A percentile compares a stretch with the other conserved stretches of the same genome.
Evolutionary conservation across 768 basidiomycete species (phyloP).

Genomic region (Psilocybe tampanensis): DNA sequence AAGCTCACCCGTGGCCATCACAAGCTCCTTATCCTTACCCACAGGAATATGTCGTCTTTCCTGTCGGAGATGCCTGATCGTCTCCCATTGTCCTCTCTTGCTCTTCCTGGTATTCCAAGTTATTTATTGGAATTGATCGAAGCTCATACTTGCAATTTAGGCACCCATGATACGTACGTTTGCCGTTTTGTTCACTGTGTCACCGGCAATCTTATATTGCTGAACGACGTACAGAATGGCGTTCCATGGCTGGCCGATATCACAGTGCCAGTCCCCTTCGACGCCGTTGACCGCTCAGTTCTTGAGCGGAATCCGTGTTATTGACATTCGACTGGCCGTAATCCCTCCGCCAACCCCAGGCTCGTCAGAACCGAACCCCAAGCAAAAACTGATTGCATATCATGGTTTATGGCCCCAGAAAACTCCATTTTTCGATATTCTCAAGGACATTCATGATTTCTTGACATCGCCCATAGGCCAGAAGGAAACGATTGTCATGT

Average conservation of each 20-base stretch:
- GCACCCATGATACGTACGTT: constrained; percentile 72
- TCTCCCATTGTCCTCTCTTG: constrained; percentile 69
- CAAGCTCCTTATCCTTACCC: constrained; percentile 59
- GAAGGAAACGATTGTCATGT: constrained; percentile 81
- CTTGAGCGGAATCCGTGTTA: constrained; percentile 72
- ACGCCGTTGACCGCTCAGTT: constrained; percentile 73
- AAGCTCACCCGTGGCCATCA: constrained; percentile 49
- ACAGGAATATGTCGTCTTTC: constrained; percentile 58
- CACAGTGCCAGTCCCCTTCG: constrained; percentile 76
- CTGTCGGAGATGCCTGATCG: constrained; percentile 64
- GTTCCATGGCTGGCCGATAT: constrained; percentile 83
- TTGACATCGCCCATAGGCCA: constrained; percentile 57
- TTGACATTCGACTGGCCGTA: constrained; percentile 81
- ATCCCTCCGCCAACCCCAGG: constrained; percentile 32
- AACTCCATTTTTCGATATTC: constrained; percentile 66
- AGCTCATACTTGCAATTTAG: constrained; percentile 19
- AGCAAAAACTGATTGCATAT: constrained; percentile 65
- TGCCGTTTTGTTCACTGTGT: background rate
- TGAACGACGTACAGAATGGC: constrained; percentile 57
- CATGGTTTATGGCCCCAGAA: constrained; percentile 78
- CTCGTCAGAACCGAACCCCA: constrained; percentile 1
- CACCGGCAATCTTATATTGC: background rate
- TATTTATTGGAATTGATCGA: constrained; percentile 5
- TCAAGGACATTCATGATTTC: constrained; percentile 62
- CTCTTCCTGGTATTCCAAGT: constrained; percentile 67